These are phyloP conservation scores for Ophiostoma triangulosporum DNA, from an alignment of 2,329 filamentous ascomycete species.

Conservation along the genomic window DNA sequence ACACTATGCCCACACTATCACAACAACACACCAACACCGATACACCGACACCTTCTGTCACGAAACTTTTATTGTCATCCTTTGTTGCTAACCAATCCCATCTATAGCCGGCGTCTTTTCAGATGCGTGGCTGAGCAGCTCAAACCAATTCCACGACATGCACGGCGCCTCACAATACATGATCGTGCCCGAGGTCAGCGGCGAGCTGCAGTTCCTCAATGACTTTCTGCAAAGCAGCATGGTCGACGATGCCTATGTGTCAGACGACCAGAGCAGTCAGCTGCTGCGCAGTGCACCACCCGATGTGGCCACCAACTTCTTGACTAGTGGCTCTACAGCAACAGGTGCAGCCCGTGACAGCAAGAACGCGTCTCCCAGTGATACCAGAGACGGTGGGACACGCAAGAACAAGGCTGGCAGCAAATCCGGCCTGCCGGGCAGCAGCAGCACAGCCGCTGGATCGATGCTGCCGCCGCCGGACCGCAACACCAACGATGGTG, in stretches of 20 bases:
- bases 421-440: slow-evolving; percentile 18
- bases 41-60: slow-evolving; percentile 56
- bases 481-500: not conserved
- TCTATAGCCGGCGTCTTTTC: slow-evolving; percentile 59
- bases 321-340: slow-evolving; percentile 30
- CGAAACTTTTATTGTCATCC: slow-evolving; percentile 49
- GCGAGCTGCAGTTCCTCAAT: slow-evolving; percentile 93
- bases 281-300: slow-evolving; percentile 29
- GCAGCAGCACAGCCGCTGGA: slow-evolving; percentile 20
- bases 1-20: not conserved
- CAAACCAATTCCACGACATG: slow-evolving; percentile 84
- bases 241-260: slow-evolving; percentile 66
- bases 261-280: slow-evolving; percentile 45
- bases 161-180: slow-evolving; percentile 89
- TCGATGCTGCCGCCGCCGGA: slow-evolving; percentile 41
- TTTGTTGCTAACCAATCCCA: not conserved
- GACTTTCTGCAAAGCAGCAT: slow-evolving; percentile 90
- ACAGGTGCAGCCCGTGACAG: slow-evolving; percentile 21
- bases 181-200: slow-evolving; percentile 83
- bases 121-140: slow-evolving; percentile 64
- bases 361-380: slow-evolving; percentile 4
- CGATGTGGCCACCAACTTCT: slow-evolving; percentile 36
- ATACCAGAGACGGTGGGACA: not conserved
- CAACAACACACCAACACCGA: not conserved
- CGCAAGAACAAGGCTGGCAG: slow-evolving; percentile 15